These are phyloP conservation scores for Tubosaeta sp. DNA, from an alignment of 768 basidiomycete species.

Conservation along the genomic window DNA sequence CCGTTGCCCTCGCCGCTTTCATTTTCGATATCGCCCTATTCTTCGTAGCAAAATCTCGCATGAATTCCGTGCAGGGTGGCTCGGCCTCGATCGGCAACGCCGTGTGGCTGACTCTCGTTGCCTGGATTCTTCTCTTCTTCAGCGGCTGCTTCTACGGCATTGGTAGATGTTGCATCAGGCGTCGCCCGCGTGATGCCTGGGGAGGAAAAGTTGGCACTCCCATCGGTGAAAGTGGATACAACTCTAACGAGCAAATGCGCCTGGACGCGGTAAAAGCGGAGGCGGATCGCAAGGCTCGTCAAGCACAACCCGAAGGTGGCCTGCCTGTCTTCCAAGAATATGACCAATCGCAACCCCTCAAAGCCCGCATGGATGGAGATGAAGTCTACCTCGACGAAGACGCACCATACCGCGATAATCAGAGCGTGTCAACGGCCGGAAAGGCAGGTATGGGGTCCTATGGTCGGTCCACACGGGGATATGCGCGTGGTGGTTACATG, in stretches of 20 bases:
- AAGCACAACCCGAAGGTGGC: slow-evolving; percentile 56
- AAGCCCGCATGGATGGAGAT: slow-evolving; percentile 53
- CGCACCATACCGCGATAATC: slow-evolving; percentile 31
- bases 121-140: slow-evolving; percentile 84
- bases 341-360: slow-evolving; percentile 57
- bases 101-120: slow-evolving; percentile 86
- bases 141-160: slow-evolving; percentile 84
- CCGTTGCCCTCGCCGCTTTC: slow-evolving; percentile 79
- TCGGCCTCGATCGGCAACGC: slow-evolving; percentile 80
- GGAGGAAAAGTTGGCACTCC: slow-evolving; percentile 32
- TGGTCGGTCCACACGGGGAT: slow-evolving; percentile 32
- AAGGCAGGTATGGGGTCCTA: slow-evolving; percentile 25
- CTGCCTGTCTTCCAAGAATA: slow-evolving; percentile 74
- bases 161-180: slow-evolving; percentile 79
- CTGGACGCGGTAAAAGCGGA: slow-evolving; percentile 85
- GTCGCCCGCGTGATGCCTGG: slow-evolving; percentile 42
- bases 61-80: slow-evolving; percentile 70
- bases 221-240: slow-evolving; percentile 34
- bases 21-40: slow-evolving; percentile 91
- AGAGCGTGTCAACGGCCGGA: slow-evolving; percentile 20
- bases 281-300: slow-evolving; percentile 73
- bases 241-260: slow-evolving; percentile 56
- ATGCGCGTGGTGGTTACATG: slow-evolving; percentile 56
- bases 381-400: slow-evolving; percentile 54
- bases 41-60: slow-evolving; percentile 81